Evolutionary conservation across 208 protist species (phyloP).

Genomic region (Novymonas esmeraldas): DNA sequence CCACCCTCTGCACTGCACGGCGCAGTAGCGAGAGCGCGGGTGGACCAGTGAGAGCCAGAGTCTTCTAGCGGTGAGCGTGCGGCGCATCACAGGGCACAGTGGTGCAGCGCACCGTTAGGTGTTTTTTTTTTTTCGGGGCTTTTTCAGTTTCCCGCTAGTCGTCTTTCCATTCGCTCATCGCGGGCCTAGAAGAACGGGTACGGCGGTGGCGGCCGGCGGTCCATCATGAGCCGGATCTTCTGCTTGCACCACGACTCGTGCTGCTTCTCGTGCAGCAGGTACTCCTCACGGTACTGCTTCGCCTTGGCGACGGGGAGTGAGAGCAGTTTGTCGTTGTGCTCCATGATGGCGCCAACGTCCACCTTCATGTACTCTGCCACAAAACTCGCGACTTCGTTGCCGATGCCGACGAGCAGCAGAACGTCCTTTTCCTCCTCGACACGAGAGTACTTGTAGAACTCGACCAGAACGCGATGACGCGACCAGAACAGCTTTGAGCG

Average conservation of each 20-base stretch:
- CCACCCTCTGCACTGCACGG: too few species aligned
- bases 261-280: slow-evolving; percentile 81
- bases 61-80: too few species aligned
- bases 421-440: slow-evolving; percentile 54
- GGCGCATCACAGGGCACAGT: too few species aligned
- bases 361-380: slow-evolving; percentile 84
- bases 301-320: slow-evolving; percentile 68
- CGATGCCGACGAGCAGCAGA: slow-evolving; percentile 58
- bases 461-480: slow-evolving; percentile 83
- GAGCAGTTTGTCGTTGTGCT: slow-evolving; percentile 85
- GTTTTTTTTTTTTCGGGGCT: too few species aligned
- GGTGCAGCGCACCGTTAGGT: too few species aligned
- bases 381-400: slow-evolving; percentile 72
- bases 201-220: slow-evolving; percentile 77
- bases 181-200: slow-evolving; percentile 84
- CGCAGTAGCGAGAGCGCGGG: too few species aligned
- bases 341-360: slow-evolving; percentile 79
- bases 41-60: too few species aligned
- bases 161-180: too few species aligned
- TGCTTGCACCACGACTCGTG: slow-evolving; percentile 93
- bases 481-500: slow-evolving; percentile 90
- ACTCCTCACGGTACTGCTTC: slow-evolving; percentile 80
- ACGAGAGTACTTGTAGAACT: slow-evolving; percentile 89
- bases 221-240: slow-evolving; percentile 77
- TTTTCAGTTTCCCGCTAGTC: too few species aligned